phyloP scores from a whole-genome alignment of 768 basidiomycete genomes.

The Xerocomus brunneocitrinus region DNA sequence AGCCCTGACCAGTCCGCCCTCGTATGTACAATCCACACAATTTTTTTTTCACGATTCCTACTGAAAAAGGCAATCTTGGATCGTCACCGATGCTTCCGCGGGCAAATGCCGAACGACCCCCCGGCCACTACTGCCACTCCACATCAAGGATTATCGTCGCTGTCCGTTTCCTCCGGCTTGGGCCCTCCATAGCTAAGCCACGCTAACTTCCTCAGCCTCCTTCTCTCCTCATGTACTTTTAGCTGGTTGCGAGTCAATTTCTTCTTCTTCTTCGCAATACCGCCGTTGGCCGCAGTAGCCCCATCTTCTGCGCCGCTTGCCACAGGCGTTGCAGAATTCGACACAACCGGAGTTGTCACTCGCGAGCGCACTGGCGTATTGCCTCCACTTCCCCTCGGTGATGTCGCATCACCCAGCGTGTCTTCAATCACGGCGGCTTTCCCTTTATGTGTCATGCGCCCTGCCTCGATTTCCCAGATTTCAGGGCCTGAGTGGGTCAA shows the following conservation, averaged over 20 bases:
- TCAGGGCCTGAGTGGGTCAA: constrained; percentile 59
- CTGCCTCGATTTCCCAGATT: constrained; percentile 91
- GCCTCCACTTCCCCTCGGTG: constrained; percentile 62
- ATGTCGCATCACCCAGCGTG: constrained; percentile 65
- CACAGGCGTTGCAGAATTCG: constrained; percentile 68
- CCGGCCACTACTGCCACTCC: constrained; percentile 16
- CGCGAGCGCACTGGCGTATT: constrained; percentile 72
- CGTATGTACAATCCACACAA: constrained; percentile 6
- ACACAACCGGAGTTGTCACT: constrained; percentile 65
- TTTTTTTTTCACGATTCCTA: constrained; percentile 9
- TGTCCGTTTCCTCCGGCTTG: constrained; percentile 80
- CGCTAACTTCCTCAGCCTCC: constrained; percentile 69
- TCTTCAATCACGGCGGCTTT: constrained; percentile 85
- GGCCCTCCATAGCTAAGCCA: constrained; percentile 84
- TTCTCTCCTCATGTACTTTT: constrained; percentile 85
- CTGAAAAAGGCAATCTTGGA: constrained; percentile 29
- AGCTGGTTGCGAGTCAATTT: constrained; percentile 85
- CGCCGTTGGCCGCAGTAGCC: constrained; percentile 27
- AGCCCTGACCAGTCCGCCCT: neutral
- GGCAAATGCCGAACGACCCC: constrained; percentile 14
- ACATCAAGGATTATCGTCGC: constrained; percentile 37
- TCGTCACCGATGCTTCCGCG: constrained; percentile 22
- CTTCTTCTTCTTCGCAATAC: constrained; percentile 72
- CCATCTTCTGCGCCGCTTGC: constrained; percentile 73
- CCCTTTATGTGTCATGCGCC: constrained; percentile 82